phyloP scores from a whole-genome alignment of 164 flowering plant genomes.

The Warburgia ugandensis region DNA sequence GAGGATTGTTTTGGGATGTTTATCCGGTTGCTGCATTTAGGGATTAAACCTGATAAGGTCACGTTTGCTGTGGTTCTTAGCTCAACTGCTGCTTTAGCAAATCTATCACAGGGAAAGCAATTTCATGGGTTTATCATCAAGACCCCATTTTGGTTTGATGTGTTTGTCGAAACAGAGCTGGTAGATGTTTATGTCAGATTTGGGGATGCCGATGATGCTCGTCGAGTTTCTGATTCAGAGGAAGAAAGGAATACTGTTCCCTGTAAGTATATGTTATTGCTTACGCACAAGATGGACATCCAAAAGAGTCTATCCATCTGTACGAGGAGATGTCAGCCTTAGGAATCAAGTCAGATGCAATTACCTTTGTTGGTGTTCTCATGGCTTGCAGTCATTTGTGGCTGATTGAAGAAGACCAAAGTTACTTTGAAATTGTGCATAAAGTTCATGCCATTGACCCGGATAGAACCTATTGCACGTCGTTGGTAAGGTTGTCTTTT shows the following conservation, averaged over 20 bases:
- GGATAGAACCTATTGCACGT: constrained; percentile 9
- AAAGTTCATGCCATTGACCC: constrained; percentile 2
- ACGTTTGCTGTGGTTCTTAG: constrained; percentile 12
- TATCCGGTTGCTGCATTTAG: constrained; percentile 3
- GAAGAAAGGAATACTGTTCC: constrained; percentile 7
- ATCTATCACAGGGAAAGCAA: constrained; percentile 6
- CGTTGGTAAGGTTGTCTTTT: too few relatives aligned
- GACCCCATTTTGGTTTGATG: constrained; percentile 2
- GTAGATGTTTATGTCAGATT: constrained; percentile 10
- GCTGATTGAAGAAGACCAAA: constrained; percentile 5
- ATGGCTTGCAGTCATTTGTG: constrained; percentile 14
- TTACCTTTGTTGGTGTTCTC: constrained; percentile 11
- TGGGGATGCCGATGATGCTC: constrained; percentile 9
- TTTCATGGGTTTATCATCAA: constrained; percentile 11
- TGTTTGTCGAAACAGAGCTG: constrained; percentile 12
- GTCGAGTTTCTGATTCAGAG: constrained; percentile 7
- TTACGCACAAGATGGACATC: constrained; percentile 10
- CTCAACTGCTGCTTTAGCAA: constrained; percentile 8
- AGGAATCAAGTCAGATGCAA: constrained; percentile 5
- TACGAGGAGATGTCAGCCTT: constrained; percentile 5
- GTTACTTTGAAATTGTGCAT: constrained; percentile 7
- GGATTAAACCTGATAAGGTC: constrained; percentile 9
- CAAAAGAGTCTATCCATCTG: constrained; percentile 3
- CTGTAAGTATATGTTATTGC: constrained; percentile 11
- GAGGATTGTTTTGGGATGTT: constrained; percentile 9